Evolutionary conservation across 1,139 yeast species (phyloP), one percentile per base, ranked within the genome.

Genomic region (Meyerozyma sp.): DNA sequence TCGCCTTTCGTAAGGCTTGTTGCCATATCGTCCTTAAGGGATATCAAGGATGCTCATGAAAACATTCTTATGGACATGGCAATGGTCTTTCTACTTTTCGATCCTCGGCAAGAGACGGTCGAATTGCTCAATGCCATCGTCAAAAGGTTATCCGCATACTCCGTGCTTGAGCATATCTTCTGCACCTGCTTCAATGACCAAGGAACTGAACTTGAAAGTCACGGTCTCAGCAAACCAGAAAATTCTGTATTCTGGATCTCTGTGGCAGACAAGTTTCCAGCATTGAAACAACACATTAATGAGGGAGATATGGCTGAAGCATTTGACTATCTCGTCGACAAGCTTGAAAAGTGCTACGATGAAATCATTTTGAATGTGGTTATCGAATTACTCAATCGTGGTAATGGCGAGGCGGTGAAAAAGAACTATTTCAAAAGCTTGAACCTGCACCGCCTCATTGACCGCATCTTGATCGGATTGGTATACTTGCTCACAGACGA

Each of bases 391-490:
- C 56, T 70, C 6, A 66, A 63, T 42, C 30, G 29, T 18, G 41
- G 41, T 11, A 63, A 65, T 43, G 65, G 65, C 2, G 46, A 52
- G 14, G 48, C 55, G 20, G 55, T 68, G 14, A 50, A 55, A 34
- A 49, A 55, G 4, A 49, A 55, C 10, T 60, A 68, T 41, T 48
- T 66, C 16, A 47, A 48, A 11, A 56, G 57, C 30, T 52, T 66
- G 38, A 50, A 55, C 37, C 36, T 39, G 5, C 36, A 52, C 3
- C 46, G 50, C 8, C 40, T 42, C 5, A 51, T 66, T 13, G 63
- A 65, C 42, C 49, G 56, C 30, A 63, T 67, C 41, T 61, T 73
- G 42, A 56, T 59, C 29, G 77, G 76, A 2, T 51, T 73, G 35
- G 58, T 68, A 5, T 54, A 62, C 45, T 58, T 68, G 46, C 57